A percentile compares a stretch with the other conserved stretches of the same genome.
Conservation (phyloP, 1,139 yeast species). For the Casaregolazyma suthepensis region DNA sequence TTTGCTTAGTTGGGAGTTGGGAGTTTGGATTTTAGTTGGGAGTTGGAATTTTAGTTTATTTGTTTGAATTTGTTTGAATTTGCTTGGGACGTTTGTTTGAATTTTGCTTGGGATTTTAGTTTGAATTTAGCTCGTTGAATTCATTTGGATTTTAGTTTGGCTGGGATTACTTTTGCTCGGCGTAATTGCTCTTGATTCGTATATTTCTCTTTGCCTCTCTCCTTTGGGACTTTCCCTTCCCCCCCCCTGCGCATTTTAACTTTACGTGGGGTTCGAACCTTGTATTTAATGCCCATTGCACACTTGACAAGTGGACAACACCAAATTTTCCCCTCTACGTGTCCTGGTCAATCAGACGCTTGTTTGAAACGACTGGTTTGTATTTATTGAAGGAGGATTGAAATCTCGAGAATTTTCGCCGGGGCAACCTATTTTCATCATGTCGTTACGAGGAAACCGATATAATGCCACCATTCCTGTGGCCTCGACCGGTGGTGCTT, state of each 20-base stretch:
- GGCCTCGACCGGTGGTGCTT: neutral
- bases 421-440: neutral
- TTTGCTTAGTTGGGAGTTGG: neutral
- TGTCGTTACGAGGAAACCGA: constrained; percentile 7
- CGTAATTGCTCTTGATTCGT: no score
- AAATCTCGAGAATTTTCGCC: neutral
- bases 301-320: neutral
- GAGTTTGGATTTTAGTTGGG: neutral
- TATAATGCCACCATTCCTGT: constrained; percentile 5
- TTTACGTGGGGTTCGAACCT: neutral
- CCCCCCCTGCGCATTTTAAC: neutral
- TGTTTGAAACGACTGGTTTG: neutral
- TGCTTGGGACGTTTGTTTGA: neutral
- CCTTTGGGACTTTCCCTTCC: neutral
- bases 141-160: neutral
- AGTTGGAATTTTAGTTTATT: no score
- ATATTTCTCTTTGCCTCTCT: neutral
- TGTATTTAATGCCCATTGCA: neutral
- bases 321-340: neutral
- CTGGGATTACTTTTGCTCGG: no score
- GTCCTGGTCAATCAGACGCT: neutral
- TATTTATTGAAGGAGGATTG: neutral
- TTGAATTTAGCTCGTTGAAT: no score
- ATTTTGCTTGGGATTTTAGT: neutral
- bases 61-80: neutral